These are phyloP conservation scores for Borealophlyctis nickersoniae DNA, from an alignment of 192 early-diverging fungal genomes.

Conservation along the genomic window DNA sequence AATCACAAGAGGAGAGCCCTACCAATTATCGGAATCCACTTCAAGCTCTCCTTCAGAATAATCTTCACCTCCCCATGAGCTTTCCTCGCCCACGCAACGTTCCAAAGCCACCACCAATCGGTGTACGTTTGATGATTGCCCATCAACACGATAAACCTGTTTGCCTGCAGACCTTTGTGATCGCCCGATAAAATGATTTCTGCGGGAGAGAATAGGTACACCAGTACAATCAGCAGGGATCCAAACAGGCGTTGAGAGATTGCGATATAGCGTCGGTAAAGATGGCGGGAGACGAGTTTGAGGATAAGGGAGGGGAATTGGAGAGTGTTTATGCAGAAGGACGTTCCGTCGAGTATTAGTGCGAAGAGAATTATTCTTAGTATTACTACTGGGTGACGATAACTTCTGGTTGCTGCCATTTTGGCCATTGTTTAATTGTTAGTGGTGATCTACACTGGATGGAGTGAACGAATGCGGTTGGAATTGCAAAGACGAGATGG, in stretches of 20 bases:
- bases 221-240: conserved; percentile 32
- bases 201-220: conserved; percentile 32
- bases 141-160: conserved; percentile 36
- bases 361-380: background rate
- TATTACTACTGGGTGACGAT: no score
- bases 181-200: conserved; percentile 46
- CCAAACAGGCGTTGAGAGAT: conserved; percentile 37
- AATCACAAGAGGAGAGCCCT: no score
- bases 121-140: conserved; percentile 47
- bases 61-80: conserved; percentile 87
- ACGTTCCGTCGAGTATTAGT: background rate
- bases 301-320: conserved; percentile 25
- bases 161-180: conserved; percentile 18
- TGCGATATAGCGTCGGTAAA: conserved; percentile 36
- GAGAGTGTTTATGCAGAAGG: background rate
- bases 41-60: conserved; percentile 80
- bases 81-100: conserved; percentile 48
- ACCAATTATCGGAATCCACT: conserved; percentile 84
- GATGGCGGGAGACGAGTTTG: conserved; percentile 15
- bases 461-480: no score
- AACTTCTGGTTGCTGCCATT: no score
- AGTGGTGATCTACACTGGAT: no score
- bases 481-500: no score
- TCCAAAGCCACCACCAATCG: conserved; percentile 57
- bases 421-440: no score